phyloP scores from a whole-genome alignment of 352 stramenopile genomes.

The Halophytophthora batemanensis region DNA sequence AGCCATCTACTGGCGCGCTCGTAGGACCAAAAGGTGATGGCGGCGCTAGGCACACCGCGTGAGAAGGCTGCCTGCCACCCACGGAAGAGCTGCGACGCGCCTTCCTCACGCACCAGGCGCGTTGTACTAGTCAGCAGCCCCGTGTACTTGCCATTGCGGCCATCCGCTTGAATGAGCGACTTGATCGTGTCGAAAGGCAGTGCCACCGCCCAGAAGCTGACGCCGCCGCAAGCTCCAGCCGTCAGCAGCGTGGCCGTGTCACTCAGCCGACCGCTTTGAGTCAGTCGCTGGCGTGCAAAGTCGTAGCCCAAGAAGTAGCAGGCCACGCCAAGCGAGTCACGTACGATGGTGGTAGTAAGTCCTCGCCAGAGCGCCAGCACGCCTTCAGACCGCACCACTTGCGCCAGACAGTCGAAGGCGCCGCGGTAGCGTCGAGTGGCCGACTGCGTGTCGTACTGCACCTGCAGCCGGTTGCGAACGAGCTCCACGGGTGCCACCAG shows the following conservation, averaged over 20 bases:
- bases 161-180: constrained; percentile 77
- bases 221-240: constrained; percentile 68
- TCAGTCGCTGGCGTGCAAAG: constrained; percentile 47
- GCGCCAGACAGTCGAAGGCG: constrained; percentile 47
- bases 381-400: constrained; percentile 61
- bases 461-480: constrained; percentile 75
- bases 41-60: constrained; percentile 65
- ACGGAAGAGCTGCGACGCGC: constrained; percentile 63
- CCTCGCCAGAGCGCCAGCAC: constrained; percentile 71
- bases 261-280: constrained; percentile 18
- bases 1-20: constrained; percentile 60
- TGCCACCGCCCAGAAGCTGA: constrained; percentile 83
- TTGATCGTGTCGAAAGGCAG: constrained; percentile 86
- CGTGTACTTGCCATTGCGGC: constrained; percentile 34
- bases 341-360: constrained; percentile 67
- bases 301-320: constrained; percentile 88
- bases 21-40: constrained; percentile 82
- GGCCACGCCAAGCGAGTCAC: constrained; percentile 81
- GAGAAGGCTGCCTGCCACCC: constrained; percentile 83
- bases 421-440: constrained; percentile 48
- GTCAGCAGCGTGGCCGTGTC: constrained; percentile 54
- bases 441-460: constrained; percentile 65
- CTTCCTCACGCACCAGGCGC: constrained; percentile 50
- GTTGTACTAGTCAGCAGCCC: constrained; percentile 37
- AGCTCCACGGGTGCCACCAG: constrained; percentile 76